Percentiles rank a stretch among this genome's conserved stretches.
These are phyloP conservation scores for Aspergillus sp. DNA, from an alignment of 2,329 filamentous ascomycete genomes.

Conservation along the genomic window DNA sequence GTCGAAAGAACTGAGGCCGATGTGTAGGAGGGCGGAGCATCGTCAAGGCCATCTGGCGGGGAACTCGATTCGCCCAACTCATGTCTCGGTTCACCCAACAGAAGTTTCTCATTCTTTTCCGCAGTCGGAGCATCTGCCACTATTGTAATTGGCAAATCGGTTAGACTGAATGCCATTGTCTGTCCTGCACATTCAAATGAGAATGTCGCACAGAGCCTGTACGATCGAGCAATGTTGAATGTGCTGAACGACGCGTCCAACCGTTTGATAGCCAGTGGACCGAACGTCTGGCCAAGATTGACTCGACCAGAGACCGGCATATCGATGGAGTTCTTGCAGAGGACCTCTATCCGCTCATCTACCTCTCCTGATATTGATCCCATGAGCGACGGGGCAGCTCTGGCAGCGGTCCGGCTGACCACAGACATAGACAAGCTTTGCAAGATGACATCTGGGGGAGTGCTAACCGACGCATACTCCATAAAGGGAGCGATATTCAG, in stretches of 20 bases:
- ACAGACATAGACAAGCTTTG: constrained; percentile 7
- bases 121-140: not conserved
- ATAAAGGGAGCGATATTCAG: constrained; percentile 5
- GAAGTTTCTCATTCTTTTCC: not conserved
- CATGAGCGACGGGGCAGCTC: constrained; percentile 12
- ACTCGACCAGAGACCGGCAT: constrained; percentile 4
- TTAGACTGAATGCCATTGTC: not conserved
- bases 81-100: not conserved
- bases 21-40: constrained; percentile 1
- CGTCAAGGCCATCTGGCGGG: not conserved
- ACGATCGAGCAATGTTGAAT: constrained; percentile 11
- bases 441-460: constrained; percentile 3
- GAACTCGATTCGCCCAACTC: not conserved
- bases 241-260: constrained; percentile 12
- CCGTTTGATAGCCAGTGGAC: constrained; percentile 6
- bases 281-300: constrained; percentile 9
- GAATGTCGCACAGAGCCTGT: constrained; percentile 6
- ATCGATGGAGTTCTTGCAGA: constrained; percentile 5
- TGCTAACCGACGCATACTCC: constrained; percentile 2
- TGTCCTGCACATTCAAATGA: constrained; percentile 11
- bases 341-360: constrained; percentile 7
- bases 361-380: constrained; percentile 11
- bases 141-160: constrained; percentile 2
- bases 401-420: constrained; percentile 9
- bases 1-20: not conserved